phyloP scores from a whole-genome alignment of 345 rosid species.

The Noccaea bulbosa region DNA sequence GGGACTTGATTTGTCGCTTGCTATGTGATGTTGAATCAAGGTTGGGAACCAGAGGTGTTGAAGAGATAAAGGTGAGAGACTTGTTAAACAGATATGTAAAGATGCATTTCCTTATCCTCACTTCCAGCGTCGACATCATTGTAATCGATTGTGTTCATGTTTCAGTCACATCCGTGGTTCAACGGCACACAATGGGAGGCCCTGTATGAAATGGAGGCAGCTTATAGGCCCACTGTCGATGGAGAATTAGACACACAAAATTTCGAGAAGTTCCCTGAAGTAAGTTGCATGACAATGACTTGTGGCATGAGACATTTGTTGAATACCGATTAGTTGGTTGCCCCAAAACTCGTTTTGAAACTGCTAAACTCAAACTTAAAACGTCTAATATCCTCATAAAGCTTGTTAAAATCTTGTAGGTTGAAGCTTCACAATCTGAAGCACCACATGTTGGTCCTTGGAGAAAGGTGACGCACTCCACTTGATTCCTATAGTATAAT shows the following conservation, averaged over 20 bases:
- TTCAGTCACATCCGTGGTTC: conserved; percentile 88
- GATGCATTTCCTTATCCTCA: conserved; percentile 4
- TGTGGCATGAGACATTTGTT: conserved; percentile 10
- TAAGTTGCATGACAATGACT: conserved; percentile 48
- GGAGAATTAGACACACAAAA: conserved; percentile 97
- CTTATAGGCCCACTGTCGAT: conserved; percentile 73
- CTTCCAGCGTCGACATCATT: conserved; percentile 6
- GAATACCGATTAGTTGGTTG: conserved; percentile 16
- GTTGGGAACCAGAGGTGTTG: conserved; percentile 87
- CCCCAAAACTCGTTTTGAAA: conserved; percentile 7
- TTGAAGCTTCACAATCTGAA: conserved; percentile 62
- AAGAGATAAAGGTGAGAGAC: conserved; percentile 79
- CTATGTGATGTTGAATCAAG: conserved; percentile 92
- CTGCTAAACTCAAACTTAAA: not conserved
- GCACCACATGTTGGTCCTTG: conserved; percentile 90
- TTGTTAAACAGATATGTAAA: conserved; percentile 4
- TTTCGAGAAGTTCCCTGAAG: conserved; percentile 97
- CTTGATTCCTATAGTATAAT: conserved; percentile 10
- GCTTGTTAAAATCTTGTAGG: conserved; percentile 46
- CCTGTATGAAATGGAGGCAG: conserved; percentile 89
- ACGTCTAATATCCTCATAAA: conserved; percentile 34
- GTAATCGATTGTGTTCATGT: conserved; percentile 22
- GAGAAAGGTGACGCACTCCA: conserved; percentile 73
- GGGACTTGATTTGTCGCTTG: conserved; percentile 83
- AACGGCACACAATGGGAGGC: conserved; percentile 76